These are phyloP conservation scores for Phoma sp. DNA, from an alignment of 2,329 filamentous ascomycete species.

Conservation along the genomic window DNA sequence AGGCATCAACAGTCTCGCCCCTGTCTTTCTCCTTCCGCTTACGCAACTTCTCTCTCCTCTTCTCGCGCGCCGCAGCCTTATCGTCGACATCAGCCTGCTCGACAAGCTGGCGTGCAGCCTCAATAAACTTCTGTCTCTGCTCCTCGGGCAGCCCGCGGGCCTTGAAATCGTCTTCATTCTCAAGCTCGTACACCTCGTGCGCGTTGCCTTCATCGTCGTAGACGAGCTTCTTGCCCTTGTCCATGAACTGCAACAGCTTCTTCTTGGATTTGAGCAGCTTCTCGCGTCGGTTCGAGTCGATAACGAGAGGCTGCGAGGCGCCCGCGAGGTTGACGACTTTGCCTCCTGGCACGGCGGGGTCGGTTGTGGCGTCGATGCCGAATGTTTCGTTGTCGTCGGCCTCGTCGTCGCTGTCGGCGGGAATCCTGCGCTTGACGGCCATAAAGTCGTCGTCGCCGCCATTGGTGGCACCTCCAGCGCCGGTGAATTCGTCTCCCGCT, in stretches of 20 bases:
- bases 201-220: slow-evolving; percentile 92
- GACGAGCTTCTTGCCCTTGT: slow-evolving; percentile 81
- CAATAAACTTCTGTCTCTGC: slow-evolving; percentile 79
- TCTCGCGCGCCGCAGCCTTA: slow-evolving; percentile 79
- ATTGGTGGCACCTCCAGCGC: slow-evolving; percentile 50
- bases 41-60: slow-evolving; percentile 76
- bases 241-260: slow-evolving; percentile 88
- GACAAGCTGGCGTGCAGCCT: slow-evolving; percentile 74
- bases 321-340: slow-evolving; percentile 69
- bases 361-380: slow-evolving; percentile 51
- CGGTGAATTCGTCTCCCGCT: slow-evolving; percentile 40
- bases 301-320: slow-evolving; percentile 72
- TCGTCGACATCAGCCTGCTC: slow-evolving; percentile 79
- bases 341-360: slow-evolving; percentile 54
- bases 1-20: slow-evolving; percentile 50
- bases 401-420: slow-evolving; percentile 66
- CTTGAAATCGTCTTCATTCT: slow-evolving; percentile 81
- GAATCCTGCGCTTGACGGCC: slow-evolving; percentile 85
- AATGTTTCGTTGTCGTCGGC: slow-evolving; percentile 51
- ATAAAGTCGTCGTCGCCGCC: slow-evolving; percentile 83
- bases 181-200: slow-evolving; percentile 86
- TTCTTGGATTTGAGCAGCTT: slow-evolving; percentile 97
- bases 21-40: slow-evolving; percentile 72
- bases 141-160: slow-evolving; percentile 75
- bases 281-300: slow-evolving; percentile 94